Evolutionary conservation across 257 asterid species (phyloP).

Genomic region (Penstemon barbatus): DNA sequence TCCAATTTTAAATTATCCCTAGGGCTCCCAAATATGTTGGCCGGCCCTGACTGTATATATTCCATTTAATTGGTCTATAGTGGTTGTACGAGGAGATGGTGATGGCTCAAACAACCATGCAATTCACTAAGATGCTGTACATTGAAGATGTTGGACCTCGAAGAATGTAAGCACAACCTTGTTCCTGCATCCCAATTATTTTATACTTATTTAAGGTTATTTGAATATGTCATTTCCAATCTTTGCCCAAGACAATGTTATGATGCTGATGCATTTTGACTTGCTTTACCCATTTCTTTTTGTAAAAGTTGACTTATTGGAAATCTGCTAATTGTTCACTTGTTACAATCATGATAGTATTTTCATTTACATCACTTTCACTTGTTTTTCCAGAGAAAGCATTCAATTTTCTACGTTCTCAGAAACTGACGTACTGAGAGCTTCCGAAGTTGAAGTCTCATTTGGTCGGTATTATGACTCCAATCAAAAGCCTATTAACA

Average conservation of each 20-base stretch:
- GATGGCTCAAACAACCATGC: conserved; percentile 38
- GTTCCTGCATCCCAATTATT: neutral
- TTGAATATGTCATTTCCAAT: neutral
- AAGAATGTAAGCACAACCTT: conserved; percentile 52
- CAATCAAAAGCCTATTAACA: conserved; percentile 39
- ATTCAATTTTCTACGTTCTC: conserved; percentile 67
- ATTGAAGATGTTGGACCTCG: conserved; percentile 88
- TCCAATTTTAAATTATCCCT: no score
- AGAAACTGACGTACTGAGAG: conserved; percentile 60
- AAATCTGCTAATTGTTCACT: neutral
- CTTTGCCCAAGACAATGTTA: no score
- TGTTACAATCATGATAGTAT: neutral
- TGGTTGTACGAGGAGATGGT: conserved; percentile 42
- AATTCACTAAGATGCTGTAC: conserved; percentile 69
- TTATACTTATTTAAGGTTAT: neutral
- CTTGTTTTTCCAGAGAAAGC: conserved; percentile 61
- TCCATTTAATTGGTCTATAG: conserved; percentile 8
- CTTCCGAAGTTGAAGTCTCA: conserved; percentile 69
- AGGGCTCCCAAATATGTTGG: no score
- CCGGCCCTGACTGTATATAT: no score
- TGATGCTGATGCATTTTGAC: neutral
- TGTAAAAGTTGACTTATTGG: neutral
- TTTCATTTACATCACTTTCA: conserved; percentile 13
- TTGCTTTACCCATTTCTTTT: neutral
- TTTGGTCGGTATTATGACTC: conserved; percentile 60